These are phyloP conservation scores for Globisporangium lucens DNA, from an alignment of 352 stramenopile species.

Conservation along the genomic window DNA sequence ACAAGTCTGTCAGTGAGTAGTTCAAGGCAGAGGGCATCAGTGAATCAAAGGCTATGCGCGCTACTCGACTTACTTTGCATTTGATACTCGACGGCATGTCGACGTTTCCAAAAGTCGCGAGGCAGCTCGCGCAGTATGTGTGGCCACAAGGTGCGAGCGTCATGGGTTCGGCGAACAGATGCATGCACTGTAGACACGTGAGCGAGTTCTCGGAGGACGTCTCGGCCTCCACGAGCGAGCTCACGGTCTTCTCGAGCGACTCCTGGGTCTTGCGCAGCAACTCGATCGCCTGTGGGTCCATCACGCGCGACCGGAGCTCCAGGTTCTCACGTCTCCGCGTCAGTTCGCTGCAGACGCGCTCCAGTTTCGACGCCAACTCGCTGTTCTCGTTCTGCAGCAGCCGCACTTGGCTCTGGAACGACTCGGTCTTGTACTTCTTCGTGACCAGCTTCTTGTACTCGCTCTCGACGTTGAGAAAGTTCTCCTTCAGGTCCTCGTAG, in stretches of 20 bases:
- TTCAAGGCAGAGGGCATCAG: no score
- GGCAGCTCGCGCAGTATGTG: slow-evolving; percentile 61
- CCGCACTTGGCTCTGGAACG: slow-evolving; percentile 64
- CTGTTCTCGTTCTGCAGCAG: slow-evolving; percentile 67
- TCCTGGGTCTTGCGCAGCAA: slow-evolving; percentile 59
- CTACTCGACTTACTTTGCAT: slow-evolving; percentile 33
- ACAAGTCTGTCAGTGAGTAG: neutral
- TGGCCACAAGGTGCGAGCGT: slow-evolving; percentile 70
- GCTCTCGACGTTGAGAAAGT: slow-evolving; percentile 25
- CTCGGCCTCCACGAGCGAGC: slow-evolving; percentile 62
- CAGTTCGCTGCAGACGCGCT: slow-evolving; percentile 36
- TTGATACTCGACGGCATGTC: slow-evolving; percentile 39
- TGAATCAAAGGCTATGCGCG: neutral
- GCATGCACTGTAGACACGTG: slow-evolving; percentile 74
- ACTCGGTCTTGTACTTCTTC: slow-evolving; percentile 75
- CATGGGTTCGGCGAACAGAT: slow-evolving; percentile 56
- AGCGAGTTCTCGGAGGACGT: slow-evolving; percentile 71
- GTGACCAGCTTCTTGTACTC: slow-evolving; percentile 60
- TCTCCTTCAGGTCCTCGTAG: slow-evolving; percentile 24
- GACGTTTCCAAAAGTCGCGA: slow-evolving; percentile 36
- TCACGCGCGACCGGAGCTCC: slow-evolving; percentile 41
- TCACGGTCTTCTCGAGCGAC: slow-evolving; percentile 65
- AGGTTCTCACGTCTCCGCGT: slow-evolving; percentile 37
- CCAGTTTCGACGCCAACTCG: slow-evolving; percentile 41
- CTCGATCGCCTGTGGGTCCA: slow-evolving; percentile 49